Conservation (phyloP, 192 early-diverging fungal species). For the Entophlyctis luteolus region DNA sequence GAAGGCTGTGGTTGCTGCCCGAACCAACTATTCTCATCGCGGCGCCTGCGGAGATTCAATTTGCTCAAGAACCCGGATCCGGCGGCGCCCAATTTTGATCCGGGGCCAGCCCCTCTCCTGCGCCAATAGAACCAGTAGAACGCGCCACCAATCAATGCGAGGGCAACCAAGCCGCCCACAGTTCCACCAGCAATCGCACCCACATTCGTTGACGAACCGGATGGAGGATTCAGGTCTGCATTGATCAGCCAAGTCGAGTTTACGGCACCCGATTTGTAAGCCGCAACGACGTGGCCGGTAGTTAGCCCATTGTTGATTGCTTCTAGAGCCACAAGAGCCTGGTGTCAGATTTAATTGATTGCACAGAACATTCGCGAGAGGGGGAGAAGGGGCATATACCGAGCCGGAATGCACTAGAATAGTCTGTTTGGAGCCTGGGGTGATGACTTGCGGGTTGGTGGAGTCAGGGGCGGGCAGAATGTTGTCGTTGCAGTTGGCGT, state of each 20-base stretch:
- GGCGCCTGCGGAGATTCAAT: too few species aligned
- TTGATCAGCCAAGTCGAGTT: slow-evolving; percentile 19
- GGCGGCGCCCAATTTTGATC: not conserved
- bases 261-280: not conserved
- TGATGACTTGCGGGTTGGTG: slow-evolving; percentile 1
- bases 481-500: not conserved
- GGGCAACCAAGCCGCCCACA: not conserved
- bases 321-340: slow-evolving; percentile 16
- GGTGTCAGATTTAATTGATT: not conserved
- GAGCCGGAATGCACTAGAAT: not conserved
- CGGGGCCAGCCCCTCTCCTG: not conserved
- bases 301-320: not conserved
- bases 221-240: not conserved
- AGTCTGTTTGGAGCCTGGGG: not conserved
- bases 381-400: not conserved
- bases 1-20: not conserved
- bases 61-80: not conserved
- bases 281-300: not conserved
- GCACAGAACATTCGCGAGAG: not conserved
- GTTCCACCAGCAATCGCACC: slow-evolving; percentile 19
- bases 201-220: not conserved
- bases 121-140: not conserved
- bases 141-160: not conserved
- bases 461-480: not conserved
- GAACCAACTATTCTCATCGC: too few species aligned